Evolutionary conservation across 768 basidiomycete species (phyloP).

Genomic region (Russula vinacea): DNA sequence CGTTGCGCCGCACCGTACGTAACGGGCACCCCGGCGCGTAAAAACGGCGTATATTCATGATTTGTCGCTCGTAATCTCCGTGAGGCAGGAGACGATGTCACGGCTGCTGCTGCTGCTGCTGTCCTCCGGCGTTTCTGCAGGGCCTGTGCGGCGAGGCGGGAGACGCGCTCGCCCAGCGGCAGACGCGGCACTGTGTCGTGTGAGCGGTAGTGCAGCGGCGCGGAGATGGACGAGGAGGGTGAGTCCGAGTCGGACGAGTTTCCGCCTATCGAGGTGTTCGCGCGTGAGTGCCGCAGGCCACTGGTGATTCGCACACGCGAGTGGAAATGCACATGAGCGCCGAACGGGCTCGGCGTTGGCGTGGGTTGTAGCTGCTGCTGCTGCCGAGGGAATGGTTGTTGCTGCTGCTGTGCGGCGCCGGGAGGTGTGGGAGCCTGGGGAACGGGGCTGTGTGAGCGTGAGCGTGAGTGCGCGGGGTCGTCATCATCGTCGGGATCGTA

Average conservation of each 20-base stretch:
- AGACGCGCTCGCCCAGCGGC: constrained; percentile 58
- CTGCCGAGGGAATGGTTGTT: background rate
- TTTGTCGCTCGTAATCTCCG: background rate
- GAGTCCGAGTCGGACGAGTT: constrained; percentile 30
- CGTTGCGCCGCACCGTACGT: constrained; percentile 27
- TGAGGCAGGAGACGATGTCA: background rate
- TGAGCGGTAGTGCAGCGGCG: constrained; percentile 58
- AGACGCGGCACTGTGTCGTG: constrained; percentile 55
- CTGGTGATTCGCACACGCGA: constrained; percentile 77
- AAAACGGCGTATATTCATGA: constrained; percentile 22
- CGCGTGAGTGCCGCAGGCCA: constrained; percentile 53
- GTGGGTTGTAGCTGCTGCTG: background rate
- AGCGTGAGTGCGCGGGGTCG: background rate
- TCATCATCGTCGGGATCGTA: background rate
- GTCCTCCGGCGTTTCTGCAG: constrained; percentile 24
- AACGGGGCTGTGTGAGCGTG: background rate
- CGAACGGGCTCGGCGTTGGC: constrained; percentile 13
- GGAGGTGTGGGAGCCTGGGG: background rate
- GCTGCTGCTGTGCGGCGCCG: background rate
- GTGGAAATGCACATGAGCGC: constrained; percentile 57
- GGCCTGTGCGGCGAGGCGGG: constrained; percentile 33
- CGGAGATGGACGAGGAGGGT: constrained; percentile 78
- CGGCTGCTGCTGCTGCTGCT: background rate
- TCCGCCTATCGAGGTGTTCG: constrained; percentile 23
- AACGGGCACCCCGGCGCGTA: constrained; percentile 21